Conservation (phyloP, 345 rosid genomes). For the Citrus medica region DNA sequence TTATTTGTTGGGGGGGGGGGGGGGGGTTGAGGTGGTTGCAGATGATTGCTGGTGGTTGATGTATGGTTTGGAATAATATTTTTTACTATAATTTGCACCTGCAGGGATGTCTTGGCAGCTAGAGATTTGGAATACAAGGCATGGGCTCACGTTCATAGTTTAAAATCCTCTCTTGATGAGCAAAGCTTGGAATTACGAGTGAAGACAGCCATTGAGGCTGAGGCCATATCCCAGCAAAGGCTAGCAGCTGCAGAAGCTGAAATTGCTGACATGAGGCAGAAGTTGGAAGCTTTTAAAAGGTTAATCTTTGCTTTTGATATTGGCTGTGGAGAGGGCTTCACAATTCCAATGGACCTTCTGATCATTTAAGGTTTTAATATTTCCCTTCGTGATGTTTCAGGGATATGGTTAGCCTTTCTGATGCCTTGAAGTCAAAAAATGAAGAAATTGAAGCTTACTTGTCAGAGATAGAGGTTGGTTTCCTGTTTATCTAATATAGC, state of each 20-base stretch:
- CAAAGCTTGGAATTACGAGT: conserved; percentile 81
- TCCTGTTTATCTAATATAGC: conserved; percentile 1
- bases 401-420: conserved; percentile 56
- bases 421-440: conserved; percentile 71
- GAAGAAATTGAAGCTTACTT: conserved; percentile 90
- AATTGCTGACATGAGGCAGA: conserved; percentile 91
- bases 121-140: conserved; percentile 72
- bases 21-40: no score
- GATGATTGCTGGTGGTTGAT: conserved; percentile 6
- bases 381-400: conserved; percentile 39
- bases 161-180: conserved; percentile 86
- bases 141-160: conserved; percentile 77
- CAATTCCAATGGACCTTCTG: not conserved
- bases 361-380: not conserved
- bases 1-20: no score
- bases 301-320: conserved; percentile 23
- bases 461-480: conserved; percentile 89
- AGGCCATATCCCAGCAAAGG: conserved; percentile 88
- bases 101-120: conserved; percentile 72
- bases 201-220: conserved; percentile 95
- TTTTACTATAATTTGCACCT: conserved; percentile 10
- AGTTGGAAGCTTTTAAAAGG: conserved; percentile 82
- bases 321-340: not conserved
- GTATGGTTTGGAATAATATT: not conserved
- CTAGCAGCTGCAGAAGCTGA: conserved; percentile 98